Conservation (phyloP, 2,329 filamentous ascomycete species). For the Mycosphaerella sp. region DNA sequence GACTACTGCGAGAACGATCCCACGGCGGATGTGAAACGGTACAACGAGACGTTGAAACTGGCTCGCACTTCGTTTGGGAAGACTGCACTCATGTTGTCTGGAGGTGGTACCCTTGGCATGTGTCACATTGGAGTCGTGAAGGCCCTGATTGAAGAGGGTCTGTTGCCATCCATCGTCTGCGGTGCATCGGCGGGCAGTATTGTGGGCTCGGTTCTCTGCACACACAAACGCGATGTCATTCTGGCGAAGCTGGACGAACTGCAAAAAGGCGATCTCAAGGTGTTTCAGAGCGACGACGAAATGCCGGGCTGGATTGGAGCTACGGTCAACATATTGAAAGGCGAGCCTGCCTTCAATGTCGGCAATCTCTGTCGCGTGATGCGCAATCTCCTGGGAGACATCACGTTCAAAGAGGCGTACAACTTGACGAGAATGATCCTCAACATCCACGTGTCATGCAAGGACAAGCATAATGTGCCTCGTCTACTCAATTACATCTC, state of each 20-base stretch:
- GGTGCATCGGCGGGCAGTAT: constrained; percentile 24
- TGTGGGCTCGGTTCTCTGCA: constrained; percentile 22
- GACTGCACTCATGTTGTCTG: constrained; percentile 23
- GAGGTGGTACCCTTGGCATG: constrained; percentile 24
- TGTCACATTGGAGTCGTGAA: constrained; percentile 25
- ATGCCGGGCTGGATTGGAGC: constrained; percentile 18
- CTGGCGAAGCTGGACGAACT: constrained; percentile 19
- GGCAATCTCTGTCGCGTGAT: constrained; percentile 74
- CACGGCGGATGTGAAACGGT: constrained; percentile 9
- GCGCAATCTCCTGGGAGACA: constrained; percentile 71
- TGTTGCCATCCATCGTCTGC: constrained; percentile 21
- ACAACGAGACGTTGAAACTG: constrained; percentile 18
- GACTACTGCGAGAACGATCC: constrained; percentile 17
- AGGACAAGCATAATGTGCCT: constrained; percentile 79
- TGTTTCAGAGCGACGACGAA: constrained; percentile 21
- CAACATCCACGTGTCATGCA: constrained; percentile 89
- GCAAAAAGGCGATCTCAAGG: constrained; percentile 19
- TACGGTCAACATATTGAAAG: constrained; percentile 18
- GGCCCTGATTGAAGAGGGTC: constrained; percentile 14
- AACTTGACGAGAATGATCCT: constrained; percentile 87
- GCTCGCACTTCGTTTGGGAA: constrained; percentile 21
- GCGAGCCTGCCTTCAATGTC: constrained; percentile 52
- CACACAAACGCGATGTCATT: constrained; percentile 18
- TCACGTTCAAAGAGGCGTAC: constrained; percentile 94
- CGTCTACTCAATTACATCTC: constrained; percentile 87